Evolutionary conservation across 805 yeast species (phyloP), one percentile per base, ranked within the genome.

Genomic region (Candida multigemmis): DNA sequence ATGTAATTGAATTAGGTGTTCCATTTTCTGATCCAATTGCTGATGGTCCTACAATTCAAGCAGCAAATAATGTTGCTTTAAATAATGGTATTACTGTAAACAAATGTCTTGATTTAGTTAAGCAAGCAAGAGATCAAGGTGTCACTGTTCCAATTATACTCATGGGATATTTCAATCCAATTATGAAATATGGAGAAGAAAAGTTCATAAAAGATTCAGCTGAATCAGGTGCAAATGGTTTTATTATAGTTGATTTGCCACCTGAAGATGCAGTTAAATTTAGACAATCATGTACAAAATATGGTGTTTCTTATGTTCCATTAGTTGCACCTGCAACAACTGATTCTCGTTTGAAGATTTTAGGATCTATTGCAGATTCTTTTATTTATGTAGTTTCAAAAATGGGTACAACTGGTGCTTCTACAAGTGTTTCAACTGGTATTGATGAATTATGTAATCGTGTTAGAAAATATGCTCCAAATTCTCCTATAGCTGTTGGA

Each of bases 1-100:
- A 91, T 48, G 71, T 91, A 35, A 84, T 91, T 41, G 99, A 91
- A 59, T 60, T 91, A 24, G 98, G 99, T 36, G 60, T 91, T 50
- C 99, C 99, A 25, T 91, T 91, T 53, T 79, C 95, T 13, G 99
- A 91, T 52, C 98, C 99, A 20, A 86, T 91, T 51, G 99, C 97
- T 18, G 99, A 91, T 54, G 99, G 99, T 25, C 94, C 97, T 21
- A 84, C 94, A 11, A 91, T 91, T 45, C 98, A 91, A 60, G 75
- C 64, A 18, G 85, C 97, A 20, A 87, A 87, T 59, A 72, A 71
- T 12, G 63, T 60, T n/a, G 91, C 98, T 12, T 66, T 91, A 37
- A 67, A 71, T 14, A 89, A 91, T 44, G 94, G 94, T 9, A 72
- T 86, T 33, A 78, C 85, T 16, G 75, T 85, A 36, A 50, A 60